Percentiles rank a stretch among this genome's conserved stretches.
Evolutionary conservation across 2,329 filamentous ascomycete species (phyloP).

Genomic region (Colletotrichum sp.): DNA sequence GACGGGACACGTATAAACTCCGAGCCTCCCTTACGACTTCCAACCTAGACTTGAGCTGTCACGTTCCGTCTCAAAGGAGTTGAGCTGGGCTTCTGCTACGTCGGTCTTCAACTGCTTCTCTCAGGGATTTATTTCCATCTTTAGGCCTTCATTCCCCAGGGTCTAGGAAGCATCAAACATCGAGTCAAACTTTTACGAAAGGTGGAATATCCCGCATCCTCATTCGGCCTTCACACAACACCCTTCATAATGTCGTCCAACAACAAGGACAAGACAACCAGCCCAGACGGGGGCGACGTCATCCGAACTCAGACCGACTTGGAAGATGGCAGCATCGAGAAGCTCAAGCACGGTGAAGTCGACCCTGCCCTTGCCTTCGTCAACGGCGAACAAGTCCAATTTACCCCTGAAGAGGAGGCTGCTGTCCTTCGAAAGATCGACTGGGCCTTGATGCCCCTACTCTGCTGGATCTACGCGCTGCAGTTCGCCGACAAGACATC

Average conservation of each 20-base stretch:
- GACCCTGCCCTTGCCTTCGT: slow-evolving; percentile 16
- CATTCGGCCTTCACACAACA: not conserved
- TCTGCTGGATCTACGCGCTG: slow-evolving; percentile 17
- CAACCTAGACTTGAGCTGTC: not conserved
- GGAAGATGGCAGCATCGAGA: slow-evolving; percentile 15
- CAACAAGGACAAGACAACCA: not conserved
- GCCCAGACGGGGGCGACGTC: not conserved
- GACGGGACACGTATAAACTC: not conserved
- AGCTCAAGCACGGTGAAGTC: slow-evolving; percentile 6
- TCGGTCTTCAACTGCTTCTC: not conserved
- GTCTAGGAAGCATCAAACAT: not conserved
- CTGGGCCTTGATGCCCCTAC: not conserved
- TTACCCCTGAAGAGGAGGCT: slow-evolving; percentile 15
- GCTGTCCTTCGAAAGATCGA: slow-evolving; percentile 9
- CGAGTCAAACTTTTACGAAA: not conserved
- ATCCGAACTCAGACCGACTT: slow-evolving; percentile 12
- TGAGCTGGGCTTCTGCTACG: not conserved
- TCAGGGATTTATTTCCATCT: not conserved
- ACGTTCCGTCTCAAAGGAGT: not conserved
- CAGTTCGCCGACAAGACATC: slow-evolving; percentile 18
- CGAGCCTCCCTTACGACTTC: not conserved
- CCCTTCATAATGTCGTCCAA: not conserved
- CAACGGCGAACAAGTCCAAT: slow-evolving; percentile 4
- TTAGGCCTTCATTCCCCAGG: not conserved
- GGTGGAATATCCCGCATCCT: not conserved